Conservation (phyloP, 192 early-diverging fungal genomes). For the Cetraspora pellucida region DNA sequence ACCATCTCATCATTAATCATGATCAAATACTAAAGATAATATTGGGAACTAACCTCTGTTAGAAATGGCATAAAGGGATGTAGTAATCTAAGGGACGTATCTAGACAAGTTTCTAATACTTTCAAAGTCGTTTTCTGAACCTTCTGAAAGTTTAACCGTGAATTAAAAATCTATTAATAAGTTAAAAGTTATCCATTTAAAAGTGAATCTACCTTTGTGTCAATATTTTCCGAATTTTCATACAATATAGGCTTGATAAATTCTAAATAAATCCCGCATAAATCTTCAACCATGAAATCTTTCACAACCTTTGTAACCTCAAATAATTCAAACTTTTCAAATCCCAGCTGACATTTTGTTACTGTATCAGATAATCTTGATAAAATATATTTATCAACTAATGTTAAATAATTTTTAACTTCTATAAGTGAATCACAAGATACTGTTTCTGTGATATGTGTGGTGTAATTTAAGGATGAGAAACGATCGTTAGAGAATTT, state of each 20-base stretch:
- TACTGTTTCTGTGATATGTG: constrained; percentile 5
- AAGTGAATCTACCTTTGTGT: constrained; percentile 46
- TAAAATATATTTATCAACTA: constrained; percentile 85
- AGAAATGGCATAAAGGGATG: constrained; percentile 99
- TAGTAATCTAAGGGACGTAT: constrained; percentile 74
- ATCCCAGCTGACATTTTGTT: constrained; percentile 61
- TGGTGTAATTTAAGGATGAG: constrained; percentile 49
- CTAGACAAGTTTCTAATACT: constrained; percentile 71
- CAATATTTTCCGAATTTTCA: constrained; percentile 50
- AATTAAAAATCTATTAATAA: too few relatives aligned
- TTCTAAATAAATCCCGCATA: constrained; percentile 96
- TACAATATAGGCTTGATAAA: constrained; percentile 82
- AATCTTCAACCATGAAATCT: constrained; percentile 85
- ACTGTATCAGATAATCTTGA: constrained; percentile 78
- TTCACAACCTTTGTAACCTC: constrained; percentile 79
- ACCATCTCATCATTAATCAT: too few relatives aligned
- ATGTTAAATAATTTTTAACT: constrained; percentile 43
- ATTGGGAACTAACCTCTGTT: constrained; percentile 73
- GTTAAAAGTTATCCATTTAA: too few relatives aligned
- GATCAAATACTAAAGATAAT: background rate
- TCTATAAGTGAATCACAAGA: constrained; percentile 15
- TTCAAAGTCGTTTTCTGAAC: constrained; percentile 47
- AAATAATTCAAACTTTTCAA: constrained; percentile 73
- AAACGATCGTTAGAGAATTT: constrained; percentile 70
- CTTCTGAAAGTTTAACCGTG: constrained; percentile 6